These are phyloP conservation scores for Neurospora discreta DNA, from an alignment of 495 filamentous ascomycete genomes.

Conservation along the genomic window DNA sequence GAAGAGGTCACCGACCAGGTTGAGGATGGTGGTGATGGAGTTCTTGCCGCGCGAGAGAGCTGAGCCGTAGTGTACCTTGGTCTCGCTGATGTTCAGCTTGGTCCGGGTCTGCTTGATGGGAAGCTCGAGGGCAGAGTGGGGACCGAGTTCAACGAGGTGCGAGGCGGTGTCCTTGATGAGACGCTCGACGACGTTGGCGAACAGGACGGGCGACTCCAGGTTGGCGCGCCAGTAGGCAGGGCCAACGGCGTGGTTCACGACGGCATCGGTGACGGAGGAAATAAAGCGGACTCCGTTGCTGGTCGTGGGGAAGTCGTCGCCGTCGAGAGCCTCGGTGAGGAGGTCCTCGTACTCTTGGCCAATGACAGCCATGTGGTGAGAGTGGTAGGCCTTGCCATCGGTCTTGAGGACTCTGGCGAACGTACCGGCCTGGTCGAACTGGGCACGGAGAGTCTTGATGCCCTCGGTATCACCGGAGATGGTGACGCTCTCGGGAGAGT, in stretches of 20 bases:
- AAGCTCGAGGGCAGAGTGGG: constrained; percentile 43
- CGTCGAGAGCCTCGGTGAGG: constrained; percentile 7
- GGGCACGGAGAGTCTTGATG: constrained; percentile 23
- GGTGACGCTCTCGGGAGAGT: constrained; percentile 36
- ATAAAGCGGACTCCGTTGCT: constrained; percentile 21
- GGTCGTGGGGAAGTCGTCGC: constrained; percentile 24
- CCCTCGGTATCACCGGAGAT: constrained; percentile 26
- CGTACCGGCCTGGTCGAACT: constrained; percentile 20
- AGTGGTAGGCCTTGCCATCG: constrained; percentile 31
- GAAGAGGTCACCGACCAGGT: constrained; percentile 21
- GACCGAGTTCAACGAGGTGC: constrained; percentile 44
- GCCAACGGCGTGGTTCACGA: constrained; percentile 10
- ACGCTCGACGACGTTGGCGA: constrained; percentile 25
- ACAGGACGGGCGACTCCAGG: constrained; percentile 34
- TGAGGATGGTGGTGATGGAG: constrained; percentile 13
- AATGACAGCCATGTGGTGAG: constrained; percentile 26
- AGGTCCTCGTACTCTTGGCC: constrained; percentile 23
- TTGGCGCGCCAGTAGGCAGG: constrained; percentile 34
- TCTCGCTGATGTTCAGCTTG: constrained; percentile 1
- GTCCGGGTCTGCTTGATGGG: constrained; percentile 38
- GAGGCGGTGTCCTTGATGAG: constrained; percentile 5
- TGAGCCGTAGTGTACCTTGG: constrained; percentile 14
- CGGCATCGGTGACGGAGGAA: constrained; percentile 20
- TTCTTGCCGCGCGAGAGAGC: constrained; percentile 16
- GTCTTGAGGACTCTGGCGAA: constrained; percentile 37